Conservation (phyloP, 371 early-diverging fungal genomes). For the Mortierella sp. region DNA sequence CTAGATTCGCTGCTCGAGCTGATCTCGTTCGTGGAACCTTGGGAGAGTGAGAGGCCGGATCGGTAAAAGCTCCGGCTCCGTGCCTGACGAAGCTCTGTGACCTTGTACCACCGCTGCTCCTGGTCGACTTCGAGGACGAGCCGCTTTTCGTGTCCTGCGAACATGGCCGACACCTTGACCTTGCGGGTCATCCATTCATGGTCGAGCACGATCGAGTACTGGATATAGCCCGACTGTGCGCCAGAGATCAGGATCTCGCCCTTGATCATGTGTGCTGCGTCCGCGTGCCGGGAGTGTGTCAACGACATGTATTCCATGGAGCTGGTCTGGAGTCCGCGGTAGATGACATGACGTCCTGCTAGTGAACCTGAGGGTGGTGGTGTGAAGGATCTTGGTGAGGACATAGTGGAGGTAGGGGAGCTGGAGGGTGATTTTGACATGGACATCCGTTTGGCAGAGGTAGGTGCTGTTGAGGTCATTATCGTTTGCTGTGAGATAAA, state of each 20-base stretch:
- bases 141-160: constrained; percentile 37
- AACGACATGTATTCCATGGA: constrained; percentile 57
- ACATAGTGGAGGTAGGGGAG: constrained; percentile 26
- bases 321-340: constrained; percentile 40
- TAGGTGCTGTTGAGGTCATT: constrained; percentile 30
- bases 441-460: constrained; percentile 17
- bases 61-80: constrained; percentile 46
- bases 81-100: constrained; percentile 40
- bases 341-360: constrained; percentile 46
- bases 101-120: constrained; percentile 51
- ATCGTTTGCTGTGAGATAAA: constrained; percentile 17
- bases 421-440: constrained; percentile 19
- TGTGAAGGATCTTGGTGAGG: constrained; percentile 36
- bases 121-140: constrained; percentile 46
- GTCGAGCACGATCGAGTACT: constrained; percentile 47
- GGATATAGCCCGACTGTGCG: constrained; percentile 41
- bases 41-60: constrained; percentile 24
- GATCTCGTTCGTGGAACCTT: neutral
- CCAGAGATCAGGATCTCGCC: constrained; percentile 46
- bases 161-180: constrained; percentile 43
- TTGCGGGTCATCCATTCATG: constrained; percentile 50
- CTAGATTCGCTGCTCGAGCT: constrained; percentile 2
- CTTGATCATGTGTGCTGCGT: constrained; percentile 46
- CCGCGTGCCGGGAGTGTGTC: constrained; percentile 36
- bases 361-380: constrained; percentile 45